Evolutionary conservation across 768 basidiomycete species (phyloP), one percentile per base, ranked within the genome.

Genomic region (Leccinum rimulosum): DNA sequence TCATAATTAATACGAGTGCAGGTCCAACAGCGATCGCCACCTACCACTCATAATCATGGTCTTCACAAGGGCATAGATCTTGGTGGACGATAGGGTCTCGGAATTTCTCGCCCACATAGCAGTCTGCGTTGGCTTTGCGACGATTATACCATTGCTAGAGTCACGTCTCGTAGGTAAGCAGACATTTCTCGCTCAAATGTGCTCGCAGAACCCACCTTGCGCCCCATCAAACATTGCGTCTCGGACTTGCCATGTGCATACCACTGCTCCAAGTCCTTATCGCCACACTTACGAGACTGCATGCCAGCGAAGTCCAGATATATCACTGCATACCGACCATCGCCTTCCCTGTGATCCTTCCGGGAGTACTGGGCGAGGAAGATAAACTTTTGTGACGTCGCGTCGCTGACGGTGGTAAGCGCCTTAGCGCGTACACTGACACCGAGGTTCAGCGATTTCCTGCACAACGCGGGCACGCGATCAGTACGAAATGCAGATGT

Each of bases 361-460:
- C 86, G 83, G 2, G 84, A 76, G 12, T 94, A 79, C 59, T 89
- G 87, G 5, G 89, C 97, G 27, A 97, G 80, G 8, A 99, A 79
- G 9, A 98, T 69, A 78, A 98, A 98, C 74, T 96, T 98, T 70
- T 97, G 96, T 0, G 93, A 95, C 0, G 97, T 98, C 12, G 93
- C 93, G 65, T 99, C 97, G 0, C 93, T 92, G 6, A 98, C 82
- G 4, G 94, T 97, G 45, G 89, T 86, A n/a, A 99, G 77, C 0
- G 85, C 85, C 8, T 84, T 80, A 0, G 92, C 87, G 22, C 88
- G 86, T 5, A 98, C 61, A 30, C 77, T 86, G 58, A 91, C 71
- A 3, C 85, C 91, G 54, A 95, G 75, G 12, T 89, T 74, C 61
- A 91, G 86, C 12, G 80, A 76, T 57, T 83, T 75, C 94, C 94